phyloP scores from a whole-genome alignment of 2,329 filamentous ascomycete genomes.

The Bipolaris cookei region DNA sequence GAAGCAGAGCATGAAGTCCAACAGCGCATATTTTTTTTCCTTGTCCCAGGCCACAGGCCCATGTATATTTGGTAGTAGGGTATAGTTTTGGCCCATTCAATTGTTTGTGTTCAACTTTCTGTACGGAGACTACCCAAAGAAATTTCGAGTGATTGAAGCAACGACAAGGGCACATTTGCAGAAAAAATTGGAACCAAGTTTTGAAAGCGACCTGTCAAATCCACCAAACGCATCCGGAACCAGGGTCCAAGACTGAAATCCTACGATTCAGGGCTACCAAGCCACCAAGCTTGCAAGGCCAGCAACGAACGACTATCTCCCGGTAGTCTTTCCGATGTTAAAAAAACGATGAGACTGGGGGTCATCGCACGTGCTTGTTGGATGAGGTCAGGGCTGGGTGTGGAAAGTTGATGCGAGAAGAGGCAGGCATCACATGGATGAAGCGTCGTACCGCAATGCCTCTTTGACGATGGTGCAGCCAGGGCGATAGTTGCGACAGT shows the following conservation, averaged over 20 bases:
- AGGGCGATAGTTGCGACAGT: conserved; percentile 11
- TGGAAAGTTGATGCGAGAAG: conserved; percentile 6
- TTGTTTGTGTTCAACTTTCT: conserved; percentile 6
- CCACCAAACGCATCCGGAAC: not conserved
- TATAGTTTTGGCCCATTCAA: conserved; percentile 20
- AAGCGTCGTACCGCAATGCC: conserved; percentile 9
- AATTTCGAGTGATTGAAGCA: conserved; percentile 12
- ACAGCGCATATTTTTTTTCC: conserved; percentile 4
- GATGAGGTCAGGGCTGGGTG: not conserved
- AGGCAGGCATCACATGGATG: conserved; percentile 9
- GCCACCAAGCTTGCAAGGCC: not conserved
- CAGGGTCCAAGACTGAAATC: conserved; percentile 4
- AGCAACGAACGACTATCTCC: conserved; percentile 10
- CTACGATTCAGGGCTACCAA: conserved; percentile 6
- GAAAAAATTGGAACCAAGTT: conserved; percentile 5
- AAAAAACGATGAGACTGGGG: conserved; percentile 9
- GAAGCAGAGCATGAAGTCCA: conserved; percentile 6
- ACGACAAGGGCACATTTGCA: conserved; percentile 5
- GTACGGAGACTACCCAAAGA: conserved; percentile 7
- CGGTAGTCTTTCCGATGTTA: conserved; percentile 15
- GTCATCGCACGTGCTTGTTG: conserved; percentile 11
- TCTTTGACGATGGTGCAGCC: conserved; percentile 9
- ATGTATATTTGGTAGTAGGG: conserved; percentile 18
- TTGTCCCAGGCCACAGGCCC: conserved; percentile 2
- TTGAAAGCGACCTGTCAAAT: conserved; percentile 5